These are phyloP conservation scores for Pachysandra terminalis DNA, from an alignment of 164 flowering plant genomes.

Conservation along the genomic window DNA sequence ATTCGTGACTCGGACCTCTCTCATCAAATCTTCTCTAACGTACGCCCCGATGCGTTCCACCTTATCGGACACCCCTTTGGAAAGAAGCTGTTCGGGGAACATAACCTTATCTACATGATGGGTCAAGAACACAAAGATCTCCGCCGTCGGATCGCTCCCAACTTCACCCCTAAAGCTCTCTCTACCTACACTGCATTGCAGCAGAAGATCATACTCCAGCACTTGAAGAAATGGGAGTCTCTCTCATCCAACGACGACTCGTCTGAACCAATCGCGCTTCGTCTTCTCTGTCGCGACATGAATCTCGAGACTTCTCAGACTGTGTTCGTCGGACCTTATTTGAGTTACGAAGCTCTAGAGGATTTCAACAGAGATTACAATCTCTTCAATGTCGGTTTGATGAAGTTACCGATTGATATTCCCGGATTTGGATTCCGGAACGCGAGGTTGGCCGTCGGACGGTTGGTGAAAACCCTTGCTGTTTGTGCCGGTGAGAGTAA, in stretches of 20 bases:
- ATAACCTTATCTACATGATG: too few species aligned
- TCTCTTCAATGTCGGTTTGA: conserved; percentile 73
- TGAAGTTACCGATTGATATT: conserved; percentile 75
- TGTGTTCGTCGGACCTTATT: conserved; percentile 82
- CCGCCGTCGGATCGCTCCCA: too few species aligned
- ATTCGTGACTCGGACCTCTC: too few species aligned
- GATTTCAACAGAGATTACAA: conserved; percentile 64
- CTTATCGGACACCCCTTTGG: too few species aligned
- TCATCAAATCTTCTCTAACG: too few species aligned
- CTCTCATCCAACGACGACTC: neutral
- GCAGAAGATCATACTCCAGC: too few species aligned
- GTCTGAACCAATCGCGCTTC: conserved; percentile 35
- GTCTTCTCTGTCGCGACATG: conserved; percentile 55
- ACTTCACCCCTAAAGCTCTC: too few species aligned
- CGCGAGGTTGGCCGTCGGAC: conserved; percentile 65
- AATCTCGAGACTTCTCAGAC: conserved; percentile 92
- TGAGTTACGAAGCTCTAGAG: conserved; percentile 29
- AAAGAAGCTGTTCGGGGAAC: too few species aligned
- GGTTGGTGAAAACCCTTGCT: conserved; percentile 49
- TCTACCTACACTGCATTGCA: too few species aligned
- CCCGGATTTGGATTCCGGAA: conserved; percentile 81
- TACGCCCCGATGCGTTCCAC: too few species aligned
- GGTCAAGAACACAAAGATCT: too few species aligned
- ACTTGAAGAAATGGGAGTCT: too few species aligned
- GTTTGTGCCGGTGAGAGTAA: conserved; percentile 56